These are phyloP conservation scores for Chaetomium sp. DNA, from an alignment of 2,329 filamentous ascomycete species.

Conservation along the genomic window DNA sequence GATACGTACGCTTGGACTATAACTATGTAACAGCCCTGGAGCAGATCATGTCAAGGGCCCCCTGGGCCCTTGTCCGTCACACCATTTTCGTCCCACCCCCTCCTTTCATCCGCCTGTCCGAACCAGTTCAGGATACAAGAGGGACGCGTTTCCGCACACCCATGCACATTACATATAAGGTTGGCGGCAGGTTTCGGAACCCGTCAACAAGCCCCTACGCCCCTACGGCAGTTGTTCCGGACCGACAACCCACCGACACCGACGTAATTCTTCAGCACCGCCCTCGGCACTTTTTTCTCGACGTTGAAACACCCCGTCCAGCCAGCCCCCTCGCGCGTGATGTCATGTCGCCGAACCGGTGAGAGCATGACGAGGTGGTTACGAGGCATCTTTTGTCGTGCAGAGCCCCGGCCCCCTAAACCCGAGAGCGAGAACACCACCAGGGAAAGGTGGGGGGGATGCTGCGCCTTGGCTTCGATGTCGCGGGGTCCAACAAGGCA, in stretches of 20 bases:
- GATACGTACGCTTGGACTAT: constrained; percentile 16
- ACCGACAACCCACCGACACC: background rate
- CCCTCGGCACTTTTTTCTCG: background rate
- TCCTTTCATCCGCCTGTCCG: constrained; percentile 27
- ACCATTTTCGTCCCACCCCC: constrained; percentile 3
- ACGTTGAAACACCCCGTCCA: background rate
- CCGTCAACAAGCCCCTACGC: background rate
- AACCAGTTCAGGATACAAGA: constrained; percentile 23
- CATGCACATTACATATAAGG: constrained; percentile 6
- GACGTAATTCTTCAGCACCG: background rate
- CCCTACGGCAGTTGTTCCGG: background rate
- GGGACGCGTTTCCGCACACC: constrained; percentile 15
- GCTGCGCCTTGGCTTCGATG: background rate
- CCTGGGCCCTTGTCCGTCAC: constrained; percentile 10
- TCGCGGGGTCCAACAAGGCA: background rate
- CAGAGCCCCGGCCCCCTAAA: background rate
- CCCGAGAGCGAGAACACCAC: background rate
- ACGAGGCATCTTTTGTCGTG: background rate
- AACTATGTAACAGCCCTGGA: constrained; percentile 23
- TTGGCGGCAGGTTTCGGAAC: constrained; percentile 2
- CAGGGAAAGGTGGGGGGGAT: background rate
- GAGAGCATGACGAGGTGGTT: background rate
- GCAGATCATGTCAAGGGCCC: constrained; percentile 29
- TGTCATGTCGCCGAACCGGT: constrained; percentile 13
- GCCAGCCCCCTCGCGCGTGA: background rate